Evolutionary conservation across 1,284 basidiomycete genomes (phyloP), one percentile per base, ranked within the genome.

Genomic region (Moesziomyces sp.): DNA sequence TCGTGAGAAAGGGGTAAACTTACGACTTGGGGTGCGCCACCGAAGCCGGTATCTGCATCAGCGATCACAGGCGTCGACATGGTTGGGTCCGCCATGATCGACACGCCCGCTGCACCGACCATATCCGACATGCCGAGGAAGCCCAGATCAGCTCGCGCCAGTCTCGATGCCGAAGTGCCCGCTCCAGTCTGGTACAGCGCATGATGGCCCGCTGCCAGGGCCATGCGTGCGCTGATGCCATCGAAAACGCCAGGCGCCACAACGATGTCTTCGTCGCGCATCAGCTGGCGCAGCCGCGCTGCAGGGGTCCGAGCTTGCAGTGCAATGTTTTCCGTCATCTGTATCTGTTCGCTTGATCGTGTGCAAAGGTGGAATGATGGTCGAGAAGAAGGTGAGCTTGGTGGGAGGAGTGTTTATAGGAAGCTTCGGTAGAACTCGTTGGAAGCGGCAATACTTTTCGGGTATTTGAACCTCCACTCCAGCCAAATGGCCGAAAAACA

Each of bases 1-100:
- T 24, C 18, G 21, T 3, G 26, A 43, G 42, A n/a, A 14, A 38
- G 26, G 19, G 40, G 6, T 10, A 5, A 16, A 51, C 60, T 62
- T 23, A 90, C 90, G 43, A 92, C 89, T 86, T 90, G 92, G 2
- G 88, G 88, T 5, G 91, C 90, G 2, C 90, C 91, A 58, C 92
- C 92, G 65, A 92, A 93, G 86, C 91, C 91, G 46, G 91, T 92
- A 79, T 93, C 91, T 2, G 92, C 92, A 76, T 93, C 91, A 2
- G 91, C 91, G 69, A 92, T 92, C 34, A 93, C 65, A 1, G 74
- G 70, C 7, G 59, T 65, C 28, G 53, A 18, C 50, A 58, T 50
- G 5, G 10, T 14, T 5, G 68, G 34, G 30, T 69, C 66, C 0
- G 69, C 60, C 57, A 54, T 61, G 46, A 65, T 71, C 5, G 65